A percentile compares a stretch with the other conserved stretches of the same genome.
Conservation (phyloP, 2,329 filamentous ascomycete species). For the Colletotrichum higginsianum region DNA sequence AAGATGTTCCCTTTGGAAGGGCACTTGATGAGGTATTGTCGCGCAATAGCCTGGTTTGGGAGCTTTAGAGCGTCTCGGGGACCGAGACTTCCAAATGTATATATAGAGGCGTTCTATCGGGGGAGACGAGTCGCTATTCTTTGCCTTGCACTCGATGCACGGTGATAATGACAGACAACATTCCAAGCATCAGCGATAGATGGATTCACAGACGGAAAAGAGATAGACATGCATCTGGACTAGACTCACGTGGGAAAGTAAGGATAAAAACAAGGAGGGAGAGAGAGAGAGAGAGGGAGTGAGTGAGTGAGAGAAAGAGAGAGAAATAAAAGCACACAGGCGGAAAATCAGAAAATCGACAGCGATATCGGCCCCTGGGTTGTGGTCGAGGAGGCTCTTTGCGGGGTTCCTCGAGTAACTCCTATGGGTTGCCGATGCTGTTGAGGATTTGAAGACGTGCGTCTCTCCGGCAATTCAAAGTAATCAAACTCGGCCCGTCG, state of each 20-base stretch:
- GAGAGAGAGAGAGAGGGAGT: no score
- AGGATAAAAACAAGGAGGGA: no score
- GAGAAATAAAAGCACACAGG: no score
- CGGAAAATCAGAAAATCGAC: no score
- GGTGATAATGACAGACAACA: background rate
- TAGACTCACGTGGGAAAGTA: no score
- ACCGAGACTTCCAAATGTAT: background rate
- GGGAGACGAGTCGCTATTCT: background rate
- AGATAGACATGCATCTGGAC: no score
- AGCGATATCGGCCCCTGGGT: slow-evolving; percentile 12
- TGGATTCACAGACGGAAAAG: background rate
- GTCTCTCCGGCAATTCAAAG: slow-evolving; percentile 2
- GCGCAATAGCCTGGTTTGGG: background rate
- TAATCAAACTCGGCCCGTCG: slow-evolving; percentile 32
- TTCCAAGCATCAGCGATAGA: background rate
- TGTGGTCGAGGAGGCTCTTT: slow-evolving; percentile 37
- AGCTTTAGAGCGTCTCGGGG: background rate
- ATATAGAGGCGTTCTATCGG: background rate
- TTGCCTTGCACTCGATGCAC: background rate
- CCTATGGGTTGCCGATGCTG: background rate
- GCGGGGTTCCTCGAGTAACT: slow-evolving; percentile 26
- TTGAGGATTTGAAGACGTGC: background rate
- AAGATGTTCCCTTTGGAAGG: background rate
- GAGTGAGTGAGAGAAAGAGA: no score
- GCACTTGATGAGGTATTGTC: background rate